Conservation (phyloP, 148 eudicot genomes). For the Vaccinium corymbosum region DNA sequence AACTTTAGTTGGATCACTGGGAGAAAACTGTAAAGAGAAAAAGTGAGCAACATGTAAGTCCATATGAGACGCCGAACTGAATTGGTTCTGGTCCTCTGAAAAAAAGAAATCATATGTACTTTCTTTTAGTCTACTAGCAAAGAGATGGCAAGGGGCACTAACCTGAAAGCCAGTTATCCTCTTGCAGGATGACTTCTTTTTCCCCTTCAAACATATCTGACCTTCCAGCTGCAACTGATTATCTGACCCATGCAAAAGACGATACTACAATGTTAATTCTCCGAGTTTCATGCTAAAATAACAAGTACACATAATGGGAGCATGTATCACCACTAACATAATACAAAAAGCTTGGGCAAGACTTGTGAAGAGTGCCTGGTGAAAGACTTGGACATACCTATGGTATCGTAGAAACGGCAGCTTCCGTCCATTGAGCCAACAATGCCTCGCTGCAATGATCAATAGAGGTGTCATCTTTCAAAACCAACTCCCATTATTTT, state of each 20-base stretch:
- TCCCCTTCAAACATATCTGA: slow-evolving; percentile 39
- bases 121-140: not conserved
- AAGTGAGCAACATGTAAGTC: not conserved
- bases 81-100: not conserved
- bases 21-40: slow-evolving; percentile 51
- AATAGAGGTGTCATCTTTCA: slow-evolving; percentile 2
- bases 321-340: not conserved
- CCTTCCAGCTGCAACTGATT: slow-evolving; percentile 32
- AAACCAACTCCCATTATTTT: not conserved
- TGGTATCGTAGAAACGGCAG: slow-evolving; percentile 60
- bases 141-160: not conserved
- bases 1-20: slow-evolving; percentile 54
- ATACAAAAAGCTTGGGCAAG: not conserved
- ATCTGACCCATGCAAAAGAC: slow-evolving; percentile 30
- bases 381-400: slow-evolving; percentile 35
- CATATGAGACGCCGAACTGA: not conserved
- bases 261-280: slow-evolving; percentile 1
- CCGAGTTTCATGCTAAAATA: not conserved
- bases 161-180: slow-evolving; percentile 83
- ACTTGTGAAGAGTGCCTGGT: not conserved
- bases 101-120: not conserved
- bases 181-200: slow-evolving; percentile 52
- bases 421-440: slow-evolving; percentile 68
- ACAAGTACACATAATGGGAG: not conserved
- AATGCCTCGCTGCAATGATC: slow-evolving; percentile 54